Conservation (phyloP, 345 rosid genomes). For the Gossypium thurberi region DNA sequence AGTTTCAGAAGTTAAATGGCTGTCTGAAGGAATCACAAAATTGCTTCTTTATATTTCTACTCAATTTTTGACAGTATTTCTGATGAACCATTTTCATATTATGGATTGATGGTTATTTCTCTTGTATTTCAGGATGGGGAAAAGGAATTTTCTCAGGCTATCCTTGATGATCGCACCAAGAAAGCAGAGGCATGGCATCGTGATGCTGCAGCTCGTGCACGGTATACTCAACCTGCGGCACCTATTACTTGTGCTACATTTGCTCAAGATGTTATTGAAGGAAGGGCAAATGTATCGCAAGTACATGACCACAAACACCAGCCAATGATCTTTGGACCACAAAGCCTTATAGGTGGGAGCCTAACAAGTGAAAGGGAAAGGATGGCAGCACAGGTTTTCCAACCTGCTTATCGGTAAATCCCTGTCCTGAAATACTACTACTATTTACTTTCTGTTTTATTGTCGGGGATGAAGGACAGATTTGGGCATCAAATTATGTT, state of each 20-base stretch:
- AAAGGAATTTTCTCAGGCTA: constrained; percentile 53
- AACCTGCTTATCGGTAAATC: constrained; percentile 66
- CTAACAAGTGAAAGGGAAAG: constrained; percentile 70
- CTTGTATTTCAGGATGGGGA: constrained; percentile 53
- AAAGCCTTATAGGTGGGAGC: constrained; percentile 64
- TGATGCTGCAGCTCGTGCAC: constrained; percentile 59
- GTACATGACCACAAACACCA: constrained; percentile 88
- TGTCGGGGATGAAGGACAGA: neutral
- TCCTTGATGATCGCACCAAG: constrained; percentile 69
- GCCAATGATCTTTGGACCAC: constrained; percentile 91
- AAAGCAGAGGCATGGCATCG: constrained; percentile 92
- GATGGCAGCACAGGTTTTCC: constrained; percentile 87
- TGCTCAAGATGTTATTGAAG: constrained; percentile 95
- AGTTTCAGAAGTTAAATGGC: neutral
- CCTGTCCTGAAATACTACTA: neutral
- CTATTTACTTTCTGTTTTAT: neutral
- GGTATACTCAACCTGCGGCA: constrained; percentile 58
- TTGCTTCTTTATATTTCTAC: neutral
- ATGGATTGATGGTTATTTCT: neutral
- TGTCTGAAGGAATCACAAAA: neutral
- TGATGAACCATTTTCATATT: neutral
- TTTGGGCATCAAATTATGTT: constrained; percentile 1
- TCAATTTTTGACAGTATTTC: neutral
- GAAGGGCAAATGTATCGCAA: constrained; percentile 70
- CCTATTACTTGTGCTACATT: constrained; percentile 95